Base-by-base conservation (phyloP, 805 yeast genomes). In the Cyberlindnera saturnus region DNA sequence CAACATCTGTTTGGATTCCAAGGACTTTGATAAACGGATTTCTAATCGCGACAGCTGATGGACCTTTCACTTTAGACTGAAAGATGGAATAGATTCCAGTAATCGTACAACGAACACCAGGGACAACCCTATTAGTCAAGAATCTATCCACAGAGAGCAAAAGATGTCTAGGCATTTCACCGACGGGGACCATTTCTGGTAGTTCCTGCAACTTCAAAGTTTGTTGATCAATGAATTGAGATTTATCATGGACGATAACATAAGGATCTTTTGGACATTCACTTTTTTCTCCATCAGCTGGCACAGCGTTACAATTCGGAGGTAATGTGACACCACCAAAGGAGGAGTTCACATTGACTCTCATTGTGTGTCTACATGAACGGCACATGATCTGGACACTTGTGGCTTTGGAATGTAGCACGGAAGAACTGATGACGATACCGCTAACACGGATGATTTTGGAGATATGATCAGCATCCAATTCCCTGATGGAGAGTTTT, bases 121-220 rank as follows among this genome's bases (percentile, higher is more conserved):
- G 99, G 34, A 91, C 85, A 28, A 93, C 89, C 49, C 77, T 80
- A 66, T 93, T 93, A 23, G 96, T 84, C 60, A 93, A 69, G 55
- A 86, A 86, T 48, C 99, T 75, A 62, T 93, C 98, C 30, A 88
- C 87, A 35, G 93, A 85, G 50, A 93, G 71, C 45, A 87, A 60
- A 34, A 93, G 82, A 57, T 93, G 95, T 53, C 99, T 79, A 8
- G 99, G 99, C 88, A 93, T 83, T 67, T 93, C 99, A 52, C 99
- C 99, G 26, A 93, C 96, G 1, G 99, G 99, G 2, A 93, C 97
- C 82, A 86, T 86, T 62, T 93, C 99, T 11, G 98, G 97, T n/a
- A 93, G 74, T 62, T 93, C 99, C 64, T 93, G 99, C 44, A 93
- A 72, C 63, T 93, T 93, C 57, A 93, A 73, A 28, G 84, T 81